Conservation (phyloP, 345 rosid genomes). For the Brassica carinata region DNA sequence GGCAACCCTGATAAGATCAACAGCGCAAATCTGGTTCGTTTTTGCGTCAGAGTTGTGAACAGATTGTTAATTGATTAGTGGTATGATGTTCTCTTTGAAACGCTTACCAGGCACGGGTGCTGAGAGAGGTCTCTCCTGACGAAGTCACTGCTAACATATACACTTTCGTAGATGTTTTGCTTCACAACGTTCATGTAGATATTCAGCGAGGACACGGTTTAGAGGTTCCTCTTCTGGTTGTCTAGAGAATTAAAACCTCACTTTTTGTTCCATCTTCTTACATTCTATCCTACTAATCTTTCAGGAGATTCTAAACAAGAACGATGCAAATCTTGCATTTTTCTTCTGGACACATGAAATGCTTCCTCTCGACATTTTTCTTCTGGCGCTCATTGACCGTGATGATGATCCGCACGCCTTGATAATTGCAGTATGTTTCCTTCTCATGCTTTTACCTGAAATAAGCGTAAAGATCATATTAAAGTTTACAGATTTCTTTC, state of each 20-base stretch:
- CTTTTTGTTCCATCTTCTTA: slow-evolving; percentile 28
- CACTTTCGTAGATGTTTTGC: slow-evolving; percentile 93
- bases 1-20: slow-evolving; percentile 91
- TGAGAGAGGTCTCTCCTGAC: slow-evolving; percentile 92
- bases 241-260: slow-evolving; percentile 1
- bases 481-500: not conserved
- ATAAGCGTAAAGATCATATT: not conserved
- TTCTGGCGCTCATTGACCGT: slow-evolving; percentile 88
- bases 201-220: slow-evolving; percentile 73
- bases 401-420: slow-evolving; percentile 97
- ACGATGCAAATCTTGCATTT: slow-evolving; percentile 72
- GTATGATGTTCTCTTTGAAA: slow-evolving; percentile 19
- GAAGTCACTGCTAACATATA: slow-evolving; percentile 95
- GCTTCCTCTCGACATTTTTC: slow-evolving; percentile 93
- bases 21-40: slow-evolving; percentile 73
- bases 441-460: slow-evolving; percentile 8
- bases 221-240: slow-evolving; percentile 53
- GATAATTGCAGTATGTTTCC: slow-evolving; percentile 70
- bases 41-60: slow-evolving; percentile 7
- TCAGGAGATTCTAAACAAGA: slow-evolving; percentile 70
- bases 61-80: slow-evolving; percentile 22
- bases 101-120: slow-evolving; percentile 66
- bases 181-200: slow-evolving; percentile 77
- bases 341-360: slow-evolving; percentile 91
- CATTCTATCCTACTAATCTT: slow-evolving; percentile 30